A percentile compares a stretch with the other conserved stretches of the same genome.
Conservation (phyloP, 1,284 basidiomycete species). For the Hymenochaete sp. region DNA sequence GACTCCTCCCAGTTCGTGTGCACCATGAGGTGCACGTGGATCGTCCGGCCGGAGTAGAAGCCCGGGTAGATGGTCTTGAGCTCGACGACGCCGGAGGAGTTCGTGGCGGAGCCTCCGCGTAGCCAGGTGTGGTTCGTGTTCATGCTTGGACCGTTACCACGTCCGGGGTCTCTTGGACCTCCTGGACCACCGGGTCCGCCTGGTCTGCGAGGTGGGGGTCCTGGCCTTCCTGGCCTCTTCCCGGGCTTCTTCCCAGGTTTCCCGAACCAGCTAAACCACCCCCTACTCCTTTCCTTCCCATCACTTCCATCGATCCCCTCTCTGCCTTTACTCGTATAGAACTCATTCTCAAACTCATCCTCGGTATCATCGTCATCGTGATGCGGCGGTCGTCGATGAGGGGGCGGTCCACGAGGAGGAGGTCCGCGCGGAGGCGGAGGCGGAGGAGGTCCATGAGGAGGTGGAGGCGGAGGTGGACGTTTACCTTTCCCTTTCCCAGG, state of each 20-base stretch:
- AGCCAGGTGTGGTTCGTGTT: slow-evolving; percentile 42
- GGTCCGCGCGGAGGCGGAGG: background rate
- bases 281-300: too few species aligned
- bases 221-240: background rate
- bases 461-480: slow-evolving; percentile 3
- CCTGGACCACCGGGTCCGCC: slow-evolving; percentile 10
- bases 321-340: too few species aligned
- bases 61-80: slow-evolving; percentile 67
- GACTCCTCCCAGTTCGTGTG: slow-evolving; percentile 32
- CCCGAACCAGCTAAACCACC: too few species aligned
- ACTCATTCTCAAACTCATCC: too few species aligned
- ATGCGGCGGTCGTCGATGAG: background rate
- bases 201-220: too few species aligned
- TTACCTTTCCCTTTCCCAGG: slow-evolving; percentile 21
- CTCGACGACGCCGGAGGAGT: slow-evolving; percentile 56
- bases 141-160: slow-evolving; percentile 15
- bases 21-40: slow-evolving; percentile 46
- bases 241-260: too few species aligned
- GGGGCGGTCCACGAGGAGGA: background rate
- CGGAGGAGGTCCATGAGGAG: slow-evolving; percentile 1
- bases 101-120: slow-evolving; percentile 59
- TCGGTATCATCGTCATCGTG: background rate
- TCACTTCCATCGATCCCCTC: too few species aligned
- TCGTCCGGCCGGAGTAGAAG: slow-evolving; percentile 47
- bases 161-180: slow-evolving; percentile 30